Conservation (phyloP, 257 asterid species). For the Ballota nigra region DNA sequence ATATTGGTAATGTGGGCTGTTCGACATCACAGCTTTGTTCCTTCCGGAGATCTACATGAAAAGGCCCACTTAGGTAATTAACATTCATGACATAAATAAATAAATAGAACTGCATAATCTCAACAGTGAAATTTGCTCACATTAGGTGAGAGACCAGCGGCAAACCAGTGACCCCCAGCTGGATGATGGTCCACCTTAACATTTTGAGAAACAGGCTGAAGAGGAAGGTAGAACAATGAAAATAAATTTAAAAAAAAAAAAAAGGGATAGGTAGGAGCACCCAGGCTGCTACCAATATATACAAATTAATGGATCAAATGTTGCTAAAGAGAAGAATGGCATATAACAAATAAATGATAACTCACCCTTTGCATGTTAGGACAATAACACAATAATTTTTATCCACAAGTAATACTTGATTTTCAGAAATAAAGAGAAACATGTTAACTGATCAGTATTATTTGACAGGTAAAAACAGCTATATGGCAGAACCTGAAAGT, state of each 20-base stretch:
- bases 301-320: background rate
- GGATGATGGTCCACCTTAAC: conserved; percentile 94
- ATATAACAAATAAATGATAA: background rate
- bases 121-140: conserved; percentile 51
- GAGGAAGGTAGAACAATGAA: conserved; percentile 1
- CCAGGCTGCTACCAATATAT: background rate
- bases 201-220: conserved; percentile 85
- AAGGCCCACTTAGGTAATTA: conserved; percentile 17
- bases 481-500: background rate
- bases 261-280: conserved; percentile 1
- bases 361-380: conserved; percentile 9
- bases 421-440: background rate
- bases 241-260: conserved; percentile 13
- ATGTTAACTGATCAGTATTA: background rate
- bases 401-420: conserved; percentile 12
- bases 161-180: conserved; percentile 99
- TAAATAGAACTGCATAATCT: conserved; percentile 21
- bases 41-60: conserved; percentile 73
- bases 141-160: conserved; percentile 98
- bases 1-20: conserved; percentile 80
- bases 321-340: background rate
- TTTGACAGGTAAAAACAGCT: background rate
- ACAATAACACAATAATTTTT: conserved; percentile 3
- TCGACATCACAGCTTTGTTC: conserved; percentile 59
- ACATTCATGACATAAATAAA: conserved; percentile 11